Percentiles rank a stretch among this genome's conserved stretches.
Evolutionary conservation across 2,329 filamentous ascomycete species (phyloP).

Genomic region (Epicoccum nigrum): DNA sequence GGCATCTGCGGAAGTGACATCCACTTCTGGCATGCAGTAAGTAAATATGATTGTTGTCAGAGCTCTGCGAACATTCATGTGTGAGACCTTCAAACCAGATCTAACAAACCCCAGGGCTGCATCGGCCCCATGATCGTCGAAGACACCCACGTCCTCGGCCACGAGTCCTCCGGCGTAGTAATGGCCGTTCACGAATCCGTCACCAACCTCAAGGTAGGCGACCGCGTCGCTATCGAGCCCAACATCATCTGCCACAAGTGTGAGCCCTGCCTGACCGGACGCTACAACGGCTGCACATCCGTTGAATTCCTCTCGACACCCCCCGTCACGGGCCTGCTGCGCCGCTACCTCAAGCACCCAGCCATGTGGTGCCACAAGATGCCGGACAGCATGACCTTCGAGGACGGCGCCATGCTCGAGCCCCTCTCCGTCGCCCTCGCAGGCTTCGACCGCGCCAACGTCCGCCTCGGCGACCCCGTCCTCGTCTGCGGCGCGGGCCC

Average conservation of each 20-base stretch:
- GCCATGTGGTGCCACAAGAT: conserved; percentile 97
- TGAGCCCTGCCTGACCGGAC: conserved; percentile 87
- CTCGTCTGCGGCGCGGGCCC: conserved; percentile 92
- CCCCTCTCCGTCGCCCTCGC: conserved; percentile 88
- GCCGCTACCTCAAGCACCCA: conserved; percentile 93
- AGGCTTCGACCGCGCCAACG: conserved; percentile 80
- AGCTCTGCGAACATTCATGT: neutral
- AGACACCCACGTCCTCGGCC: conserved; percentile 88
- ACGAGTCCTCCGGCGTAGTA: conserved; percentile 86
- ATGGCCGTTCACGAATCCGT: conserved; percentile 84
- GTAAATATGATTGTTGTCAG: conserved; percentile 3
- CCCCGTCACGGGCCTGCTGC: conserved; percentile 82
- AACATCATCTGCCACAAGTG: conserved; percentile 91
- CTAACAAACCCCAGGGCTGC: conserved; percentile 59
- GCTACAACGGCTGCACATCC: conserved; percentile 91
- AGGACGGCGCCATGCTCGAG: conserved; percentile 89
- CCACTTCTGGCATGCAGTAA: conserved; percentile 91
- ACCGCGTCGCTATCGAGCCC: conserved; percentile 75
- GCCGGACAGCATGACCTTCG: conserved; percentile 80
- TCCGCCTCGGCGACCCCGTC: conserved; percentile 84
- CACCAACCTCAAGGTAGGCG: conserved; percentile 76
- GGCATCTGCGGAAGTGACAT: conserved; percentile 97
- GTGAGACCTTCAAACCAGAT: neutral
- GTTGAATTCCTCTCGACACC: conserved; percentile 91
- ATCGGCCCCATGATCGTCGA: conserved; percentile 96